A percentile compares a stretch with the other conserved stretches of the same genome.
These are phyloP conservation scores for Globisporangium perplexum DNA, from an alignment of 352 stramenopile species.

Conservation along the genomic window DNA sequence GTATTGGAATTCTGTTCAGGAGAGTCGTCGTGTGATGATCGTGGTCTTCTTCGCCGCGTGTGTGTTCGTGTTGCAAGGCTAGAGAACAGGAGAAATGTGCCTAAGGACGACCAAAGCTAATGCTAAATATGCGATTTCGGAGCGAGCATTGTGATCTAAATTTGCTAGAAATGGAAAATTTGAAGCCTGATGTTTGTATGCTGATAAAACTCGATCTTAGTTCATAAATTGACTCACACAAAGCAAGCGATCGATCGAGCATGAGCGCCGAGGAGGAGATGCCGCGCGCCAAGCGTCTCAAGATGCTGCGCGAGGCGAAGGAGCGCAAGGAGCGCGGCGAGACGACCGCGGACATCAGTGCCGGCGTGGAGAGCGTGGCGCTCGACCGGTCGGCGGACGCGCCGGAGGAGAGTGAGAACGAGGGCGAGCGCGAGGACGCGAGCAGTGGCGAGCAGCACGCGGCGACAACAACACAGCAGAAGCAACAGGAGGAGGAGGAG, in stretches of 20 bases:
- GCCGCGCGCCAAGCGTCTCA: conserved; percentile 78
- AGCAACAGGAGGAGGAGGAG: conserved; percentile 17
- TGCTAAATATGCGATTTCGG: too few species aligned
- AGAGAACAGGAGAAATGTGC: background rate
- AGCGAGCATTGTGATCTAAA: too few species aligned
- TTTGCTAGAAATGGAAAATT: too few species aligned
- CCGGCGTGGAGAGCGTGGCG: conserved; percentile 5
- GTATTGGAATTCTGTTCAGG: conserved; percentile 2
- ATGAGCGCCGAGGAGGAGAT: conserved; percentile 42
- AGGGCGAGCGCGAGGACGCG: background rate
- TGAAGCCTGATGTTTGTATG: too few species aligned
- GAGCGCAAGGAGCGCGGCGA: conserved; percentile 58
- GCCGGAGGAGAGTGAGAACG: conserved; percentile 1
- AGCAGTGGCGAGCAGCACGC: background rate
- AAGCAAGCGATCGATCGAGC: background rate
- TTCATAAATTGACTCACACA: conserved; percentile 2
- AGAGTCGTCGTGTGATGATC: background rate
- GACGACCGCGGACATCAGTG: conserved; percentile 12
- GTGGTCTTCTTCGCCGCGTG: background rate
- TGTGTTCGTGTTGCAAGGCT: background rate
- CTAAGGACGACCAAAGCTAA: background rate
- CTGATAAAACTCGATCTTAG: too few species aligned
- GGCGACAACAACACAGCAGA: background rate
- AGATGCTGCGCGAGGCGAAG: conserved; percentile 81
- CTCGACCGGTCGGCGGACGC: conserved; percentile 12